Evolutionary conservation across 257 asterid genomes (phyloP), one percentile per base, ranked within the genome.

Genomic region (Oldenlandia corymbosa): DNA sequence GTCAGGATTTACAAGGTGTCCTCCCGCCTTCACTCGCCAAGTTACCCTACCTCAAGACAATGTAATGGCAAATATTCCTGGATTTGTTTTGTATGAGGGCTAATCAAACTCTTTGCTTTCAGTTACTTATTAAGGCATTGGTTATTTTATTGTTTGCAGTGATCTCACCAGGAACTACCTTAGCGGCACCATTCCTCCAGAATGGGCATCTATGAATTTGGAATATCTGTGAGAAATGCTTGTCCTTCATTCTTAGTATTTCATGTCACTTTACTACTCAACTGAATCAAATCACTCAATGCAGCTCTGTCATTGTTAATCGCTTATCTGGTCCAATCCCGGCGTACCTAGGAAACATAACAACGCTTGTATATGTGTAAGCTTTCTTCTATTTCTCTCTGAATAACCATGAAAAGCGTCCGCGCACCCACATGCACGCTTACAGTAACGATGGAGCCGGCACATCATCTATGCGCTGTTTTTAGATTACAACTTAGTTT

Each of bases 261-360:
- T 7, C 20, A 14, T 18, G 46, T 30, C n/a, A n/a, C n/a, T n/a
- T n/a, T n/a, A n/a, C n/a, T n/a, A n/a, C n/a, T n/a, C n/a, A n/a
- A n/a, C 18, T 65, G 17, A 31, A 58, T 55, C 27, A 24, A 14
- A 28, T 3, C 23, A 59, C 41, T 30, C 67, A 20, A 49, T 73
- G 72, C 74, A 87, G 92, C 75, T 5, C 60, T 71, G 60, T 82
- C 27, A 30, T 23, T 58, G 71, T 48, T 26, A 87, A 84, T 70
- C 86, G 86, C 56, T 79, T 87, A 65, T 75, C 92, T 20, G 92
- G 92, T 45, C 81, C 72, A 5, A 76, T 87, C 62, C 95, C 89
- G 0, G 37, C 64, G 28, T 84, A 75, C 72, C 64, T 84, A 79
- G 92, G 95, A 63, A 73, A 75, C 61, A 75, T 87, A 24, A 69